A percentile compares a stretch with the other conserved stretches of the same genome.
Evolutionary conservation across 768 basidiomycete species (phyloP).

Genomic region (Boletus huronensis): DNA sequence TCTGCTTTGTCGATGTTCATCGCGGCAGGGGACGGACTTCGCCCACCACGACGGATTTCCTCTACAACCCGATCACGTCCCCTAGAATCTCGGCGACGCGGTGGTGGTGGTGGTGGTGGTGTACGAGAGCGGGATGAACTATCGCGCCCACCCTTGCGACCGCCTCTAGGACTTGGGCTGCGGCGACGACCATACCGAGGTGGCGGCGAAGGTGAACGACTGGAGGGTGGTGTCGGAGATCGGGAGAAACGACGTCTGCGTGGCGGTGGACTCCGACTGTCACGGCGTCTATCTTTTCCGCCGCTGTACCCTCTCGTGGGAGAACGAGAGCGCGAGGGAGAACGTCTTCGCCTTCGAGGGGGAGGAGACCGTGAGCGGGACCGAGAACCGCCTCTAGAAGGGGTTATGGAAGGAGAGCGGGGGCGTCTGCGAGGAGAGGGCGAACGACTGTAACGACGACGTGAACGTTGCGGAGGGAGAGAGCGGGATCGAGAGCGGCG

Average conservation of each 20-base stretch:
- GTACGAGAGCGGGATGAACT: constrained; percentile 37
- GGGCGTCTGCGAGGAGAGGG: constrained; percentile 25
- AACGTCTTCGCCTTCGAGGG: constrained; percentile 37
- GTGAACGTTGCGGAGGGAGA: constrained; percentile 21
- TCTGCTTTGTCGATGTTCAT: constrained; percentile 26
- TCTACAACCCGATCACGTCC: constrained; percentile 20
- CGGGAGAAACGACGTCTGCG: constrained; percentile 44
- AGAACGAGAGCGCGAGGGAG: constrained; percentile 29
- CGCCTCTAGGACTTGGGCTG: constrained; percentile 38
- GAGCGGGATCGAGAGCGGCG: constrained; percentile 37
- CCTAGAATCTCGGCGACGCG: constrained; percentile 32
- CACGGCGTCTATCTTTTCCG: constrained; percentile 24
- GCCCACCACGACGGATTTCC: constrained; percentile 22
- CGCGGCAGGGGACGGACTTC: constrained; percentile 24
- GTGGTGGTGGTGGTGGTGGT: constrained; percentile 28
- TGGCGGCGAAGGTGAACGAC: constrained; percentile 33
- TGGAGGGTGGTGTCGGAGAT: constrained; percentile 49
- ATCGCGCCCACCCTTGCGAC: constrained; percentile 25
- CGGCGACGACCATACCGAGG: constrained; percentile 44
- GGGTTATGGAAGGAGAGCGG: constrained; percentile 33
- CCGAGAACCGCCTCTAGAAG: constrained; percentile 36
- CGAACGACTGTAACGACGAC: constrained; percentile 27
- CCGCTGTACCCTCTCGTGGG: constrained; percentile 22
- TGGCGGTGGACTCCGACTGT: constrained; percentile 33
- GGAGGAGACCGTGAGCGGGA: constrained; percentile 45